Conservation (phyloP, 768 basidiomycete species). For the Leccinum barrowsii region DNA sequence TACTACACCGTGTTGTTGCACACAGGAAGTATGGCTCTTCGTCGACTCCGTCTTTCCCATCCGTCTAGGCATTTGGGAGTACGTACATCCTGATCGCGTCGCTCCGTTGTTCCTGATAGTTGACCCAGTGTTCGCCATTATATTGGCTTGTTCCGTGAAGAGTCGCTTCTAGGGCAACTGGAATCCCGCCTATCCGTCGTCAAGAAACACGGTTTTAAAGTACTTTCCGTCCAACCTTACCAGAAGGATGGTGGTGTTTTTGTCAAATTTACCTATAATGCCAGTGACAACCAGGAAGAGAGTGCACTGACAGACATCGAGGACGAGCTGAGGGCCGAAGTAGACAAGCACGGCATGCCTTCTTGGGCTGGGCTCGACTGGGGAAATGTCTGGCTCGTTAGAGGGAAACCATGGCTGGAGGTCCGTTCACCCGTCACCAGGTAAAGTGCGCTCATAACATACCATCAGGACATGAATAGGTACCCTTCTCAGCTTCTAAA, state of each 20-base stretch:
- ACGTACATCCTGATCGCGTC: constrained; percentile 26
- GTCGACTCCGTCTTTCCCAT: constrained; percentile 79
- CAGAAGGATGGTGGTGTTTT: constrained; percentile 86
- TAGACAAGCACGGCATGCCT: constrained; percentile 48
- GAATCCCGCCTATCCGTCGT: constrained; percentile 47
- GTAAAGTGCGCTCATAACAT: not conserved
- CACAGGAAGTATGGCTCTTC: constrained; percentile 60
- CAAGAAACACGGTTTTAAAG: constrained; percentile 52
- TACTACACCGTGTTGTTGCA: constrained; percentile 10
- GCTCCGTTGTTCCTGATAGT: constrained; percentile 1
- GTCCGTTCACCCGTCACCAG: constrained; percentile 34
- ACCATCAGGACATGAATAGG: constrained; percentile 73
- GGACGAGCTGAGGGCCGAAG: constrained; percentile 41
- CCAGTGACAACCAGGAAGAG: constrained; percentile 29
- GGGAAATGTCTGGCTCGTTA: constrained; percentile 67
- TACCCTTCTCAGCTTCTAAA: constrained; percentile 71
- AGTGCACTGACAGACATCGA: constrained; percentile 47
- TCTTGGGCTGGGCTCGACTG: constrained; percentile 56
- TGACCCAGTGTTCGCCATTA: constrained; percentile 60
- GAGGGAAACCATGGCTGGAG: constrained; percentile 79
- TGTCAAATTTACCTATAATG: constrained; percentile 62
- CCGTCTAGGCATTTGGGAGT: constrained; percentile 72
- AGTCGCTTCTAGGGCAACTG: constrained; percentile 51
- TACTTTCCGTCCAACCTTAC: constrained; percentile 62
- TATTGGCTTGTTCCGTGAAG: constrained; percentile 57